A percentile compares a stretch with the other conserved stretches of the same genome.
These are phyloP conservation scores for Trametes elegans DNA, from an alignment of 768 basidiomycete species.

Conservation along the genomic window DNA sequence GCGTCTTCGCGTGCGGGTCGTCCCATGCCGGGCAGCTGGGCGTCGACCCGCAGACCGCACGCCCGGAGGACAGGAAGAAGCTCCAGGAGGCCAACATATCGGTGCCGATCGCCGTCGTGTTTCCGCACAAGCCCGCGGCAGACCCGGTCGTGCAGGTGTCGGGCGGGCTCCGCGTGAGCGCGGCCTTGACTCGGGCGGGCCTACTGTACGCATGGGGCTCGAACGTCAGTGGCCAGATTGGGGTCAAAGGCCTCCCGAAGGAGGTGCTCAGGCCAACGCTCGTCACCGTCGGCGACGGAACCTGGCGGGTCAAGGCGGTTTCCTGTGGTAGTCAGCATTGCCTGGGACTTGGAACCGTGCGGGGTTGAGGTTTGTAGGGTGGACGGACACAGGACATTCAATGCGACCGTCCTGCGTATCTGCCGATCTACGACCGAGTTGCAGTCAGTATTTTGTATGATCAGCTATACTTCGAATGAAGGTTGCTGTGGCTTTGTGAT, in stretches of 20 bases:
- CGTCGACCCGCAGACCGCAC: slow-evolving; percentile 33
- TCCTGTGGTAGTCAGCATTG: slow-evolving; percentile 79
- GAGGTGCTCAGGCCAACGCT: slow-evolving; percentile 60
- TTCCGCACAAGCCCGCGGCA: slow-evolving; percentile 45
- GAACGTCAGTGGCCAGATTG: slow-evolving; percentile 69
- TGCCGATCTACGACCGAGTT: too few relatives aligned
- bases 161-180: slow-evolving; percentile 62
- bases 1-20: slow-evolving; percentile 82
- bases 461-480: too few relatives aligned
- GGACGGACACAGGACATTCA: too few relatives aligned
- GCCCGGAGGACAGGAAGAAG: slow-evolving; percentile 55
- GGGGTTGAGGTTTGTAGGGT: too few relatives aligned
- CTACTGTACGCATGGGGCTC: slow-evolving; percentile 74
- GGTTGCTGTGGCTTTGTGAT: too few relatives aligned
- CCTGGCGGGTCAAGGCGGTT: slow-evolving; percentile 60
- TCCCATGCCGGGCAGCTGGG: slow-evolving; percentile 82
- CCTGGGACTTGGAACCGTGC: too few relatives aligned
- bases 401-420: too few relatives aligned
- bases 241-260: slow-evolving; percentile 46
- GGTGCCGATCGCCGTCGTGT: slow-evolving; percentile 60
- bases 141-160: slow-evolving; percentile 64
- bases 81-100: too few relatives aligned
- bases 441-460: too few relatives aligned
- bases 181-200: slow-evolving; percentile 61
- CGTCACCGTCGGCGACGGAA: slow-evolving; percentile 64